Evolutionary conservation across 805 yeast species (phyloP).

Genomic region (Wickerhamiella musiphila): DNA sequence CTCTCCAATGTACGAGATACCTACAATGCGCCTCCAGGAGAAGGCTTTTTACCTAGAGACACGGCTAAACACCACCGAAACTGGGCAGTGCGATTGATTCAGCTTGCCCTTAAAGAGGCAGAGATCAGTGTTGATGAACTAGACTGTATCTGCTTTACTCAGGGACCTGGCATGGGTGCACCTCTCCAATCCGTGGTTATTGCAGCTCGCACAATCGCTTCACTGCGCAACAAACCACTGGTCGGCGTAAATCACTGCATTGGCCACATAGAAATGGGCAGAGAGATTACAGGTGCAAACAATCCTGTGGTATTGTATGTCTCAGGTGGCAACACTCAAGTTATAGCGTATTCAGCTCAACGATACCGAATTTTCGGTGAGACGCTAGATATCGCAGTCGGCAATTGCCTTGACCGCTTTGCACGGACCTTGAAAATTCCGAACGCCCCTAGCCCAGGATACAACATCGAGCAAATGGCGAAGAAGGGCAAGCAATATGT

Average conservation of each 20-base stretch:
- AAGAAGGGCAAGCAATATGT: conserved; percentile 40
- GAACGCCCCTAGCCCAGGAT: conserved; percentile 93
- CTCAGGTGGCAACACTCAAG: conserved; percentile 97
- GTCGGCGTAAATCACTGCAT: conserved; percentile 95
- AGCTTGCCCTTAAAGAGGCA: conserved; percentile 48
- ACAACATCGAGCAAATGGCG: conserved; percentile 89
- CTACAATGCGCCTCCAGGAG: conserved; percentile 92
- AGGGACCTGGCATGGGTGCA: conserved; percentile 99
- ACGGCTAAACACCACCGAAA: conserved; percentile 93
- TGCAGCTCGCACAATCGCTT: conserved; percentile 73
- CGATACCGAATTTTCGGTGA: conserved; percentile 98
- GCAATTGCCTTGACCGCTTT: conserved; percentile 90
- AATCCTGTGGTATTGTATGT: conserved; percentile 95
- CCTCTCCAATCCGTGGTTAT: conserved; percentile 86
- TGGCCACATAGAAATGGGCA: conserved; percentile 98
- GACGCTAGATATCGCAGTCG: conserved; percentile 92
- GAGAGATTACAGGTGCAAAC: conserved; percentile 95
- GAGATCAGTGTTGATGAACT: conserved; percentile 25
- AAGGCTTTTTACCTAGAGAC: conserved; percentile 91
- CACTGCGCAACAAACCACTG: conserved; percentile 66
- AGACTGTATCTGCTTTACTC: conserved; percentile 69
- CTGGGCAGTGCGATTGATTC: conserved; percentile 74
- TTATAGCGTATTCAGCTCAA: conserved; percentile 88
- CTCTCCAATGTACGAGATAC: conserved; percentile 89
- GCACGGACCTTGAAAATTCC: conserved; percentile 81